phyloP scores from a whole-genome alignment of 768 basidiomycete species.

The Flagelloscypha sp. region DNA sequence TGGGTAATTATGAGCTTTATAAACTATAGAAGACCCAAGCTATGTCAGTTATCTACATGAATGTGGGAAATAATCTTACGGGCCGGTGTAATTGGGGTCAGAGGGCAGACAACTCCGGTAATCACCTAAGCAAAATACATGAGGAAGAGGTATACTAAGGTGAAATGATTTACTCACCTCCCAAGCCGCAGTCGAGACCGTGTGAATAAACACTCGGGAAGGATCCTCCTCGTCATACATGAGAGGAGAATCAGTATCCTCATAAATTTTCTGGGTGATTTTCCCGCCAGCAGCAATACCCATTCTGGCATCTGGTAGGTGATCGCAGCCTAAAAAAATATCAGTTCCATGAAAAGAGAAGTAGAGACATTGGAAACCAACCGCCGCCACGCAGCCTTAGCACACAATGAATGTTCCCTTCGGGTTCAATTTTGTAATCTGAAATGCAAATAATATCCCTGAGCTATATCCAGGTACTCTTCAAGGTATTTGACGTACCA shows the following conservation, averaged over 20 bases:
- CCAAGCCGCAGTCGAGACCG: not conserved
- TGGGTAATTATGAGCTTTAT: not conserved
- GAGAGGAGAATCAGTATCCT: not conserved
- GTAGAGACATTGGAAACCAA: not conserved
- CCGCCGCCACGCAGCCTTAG: slow-evolving; percentile 30
- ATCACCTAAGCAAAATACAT: not conserved
- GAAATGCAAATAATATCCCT: not conserved
- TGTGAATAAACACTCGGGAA: not conserved
- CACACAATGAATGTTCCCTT: not conserved
- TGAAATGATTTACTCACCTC: not conserved
- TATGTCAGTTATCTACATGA: not conserved
- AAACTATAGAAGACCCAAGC: not conserved
- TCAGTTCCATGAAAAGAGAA: not conserved
- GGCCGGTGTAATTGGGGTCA: not conserved
- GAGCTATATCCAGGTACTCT: slow-evolving; percentile 40
- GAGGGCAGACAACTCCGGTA: not conserved
- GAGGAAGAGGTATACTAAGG: not conserved
- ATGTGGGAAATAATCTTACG: not conserved
- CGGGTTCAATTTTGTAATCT: not conserved
- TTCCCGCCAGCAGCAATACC: not conserved
- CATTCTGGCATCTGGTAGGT: not conserved
- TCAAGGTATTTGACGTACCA: slow-evolving; percentile 59
- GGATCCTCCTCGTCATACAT: not conserved
- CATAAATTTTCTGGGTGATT: not conserved
- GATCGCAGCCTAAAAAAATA: not conserved